Conservation (phyloP, 352 stramenopile genomes). For the Stramenopiles sp. region DNA sequence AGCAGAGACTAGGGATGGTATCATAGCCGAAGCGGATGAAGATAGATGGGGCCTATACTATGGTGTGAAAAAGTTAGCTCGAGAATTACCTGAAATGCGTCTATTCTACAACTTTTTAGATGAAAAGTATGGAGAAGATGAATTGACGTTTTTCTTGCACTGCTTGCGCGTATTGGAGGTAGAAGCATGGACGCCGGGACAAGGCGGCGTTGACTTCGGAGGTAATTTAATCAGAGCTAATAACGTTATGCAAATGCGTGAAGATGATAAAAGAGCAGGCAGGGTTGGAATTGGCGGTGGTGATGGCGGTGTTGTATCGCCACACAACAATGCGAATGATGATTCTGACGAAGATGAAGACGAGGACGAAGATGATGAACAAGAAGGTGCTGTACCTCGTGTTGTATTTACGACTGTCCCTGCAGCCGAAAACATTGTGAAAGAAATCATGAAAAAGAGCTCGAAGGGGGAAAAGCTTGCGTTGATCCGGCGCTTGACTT, state of each 20-base stretch:
- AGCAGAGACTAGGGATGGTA: conserved; percentile 25
- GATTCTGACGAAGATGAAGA: conserved; percentile 7
- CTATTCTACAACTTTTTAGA: conserved; percentile 70
- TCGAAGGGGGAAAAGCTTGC: conserved; percentile 18
- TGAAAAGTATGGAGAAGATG: conserved; percentile 71
- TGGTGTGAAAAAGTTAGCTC: conserved; percentile 55
- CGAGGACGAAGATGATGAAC: conserved; percentile 14
- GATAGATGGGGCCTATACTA: conserved; percentile 78
- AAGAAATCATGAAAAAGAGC: conserved; percentile 15
- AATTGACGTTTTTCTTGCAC: conserved; percentile 61
- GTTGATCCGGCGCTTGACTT: conserved; percentile 20
- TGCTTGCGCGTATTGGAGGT: conserved; percentile 56
- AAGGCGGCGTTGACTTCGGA: background rate
- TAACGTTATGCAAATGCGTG: background rate
- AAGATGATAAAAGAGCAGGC: background rate
- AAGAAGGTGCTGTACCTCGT: conserved; percentile 13
- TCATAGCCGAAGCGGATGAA: conserved; percentile 42
- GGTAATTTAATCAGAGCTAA: background rate
- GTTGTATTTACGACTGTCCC: conserved; percentile 21
- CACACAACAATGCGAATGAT: background rate
- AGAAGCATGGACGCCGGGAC: conserved; percentile 24
- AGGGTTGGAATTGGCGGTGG: background rate
- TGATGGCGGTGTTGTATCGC: background rate
- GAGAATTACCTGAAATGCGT: conserved; percentile 61
- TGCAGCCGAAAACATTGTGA: conserved; percentile 17